Evolutionary conservation across 1,284 basidiomycete genomes (phyloP), one percentile per base, ranked within the genome.

Genomic region (Schizopora paradoxa): DNA sequence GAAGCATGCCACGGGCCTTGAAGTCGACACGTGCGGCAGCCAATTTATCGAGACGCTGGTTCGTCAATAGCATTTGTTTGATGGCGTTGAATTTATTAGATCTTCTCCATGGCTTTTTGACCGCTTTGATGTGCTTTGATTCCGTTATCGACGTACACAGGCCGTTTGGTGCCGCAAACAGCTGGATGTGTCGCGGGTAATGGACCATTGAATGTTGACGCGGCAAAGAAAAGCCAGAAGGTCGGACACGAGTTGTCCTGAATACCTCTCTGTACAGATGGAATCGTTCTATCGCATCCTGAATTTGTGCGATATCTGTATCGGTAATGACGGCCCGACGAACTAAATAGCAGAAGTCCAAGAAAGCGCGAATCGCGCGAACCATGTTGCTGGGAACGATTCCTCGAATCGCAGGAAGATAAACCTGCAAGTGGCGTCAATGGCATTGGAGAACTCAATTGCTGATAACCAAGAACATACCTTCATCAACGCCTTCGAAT

Each of bases 401-500:
- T 1, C 49, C 51, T 2, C 19, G 44, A 22, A 55, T 53, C 1
- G 55, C 53, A 2, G 52, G 38, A 2, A 56, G 27, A 37, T 48
- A 55, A 0, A 56, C 45, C 45, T 56, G 6, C 27, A 6, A 14
- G 28, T 8, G 8, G 14, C 10, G 8, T 31, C 28, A 31, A 8
- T 10, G 28, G 10, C 8, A 31, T 31, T 31, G 14, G 28, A 10
- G 10, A 14, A 8, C 14, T 31, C 28, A 40, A 41, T 2, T 10
- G 11, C 13, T 19, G 45, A 11, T 29, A 11, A 45, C 29, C 35
- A 32, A 7, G 23, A 34, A 4, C 25, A 36, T 10, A 56, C 55
- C 48, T 54, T 56, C 51, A 58, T 53, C 0, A 57, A 8, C 0
- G 56, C 58, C 38, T 64, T 63, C 10, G 62, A 64, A 40, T 67